Conservation (phyloP, 225 moss, liverwort and hornwort genomes). For the Sphagnum contortum region DNA sequence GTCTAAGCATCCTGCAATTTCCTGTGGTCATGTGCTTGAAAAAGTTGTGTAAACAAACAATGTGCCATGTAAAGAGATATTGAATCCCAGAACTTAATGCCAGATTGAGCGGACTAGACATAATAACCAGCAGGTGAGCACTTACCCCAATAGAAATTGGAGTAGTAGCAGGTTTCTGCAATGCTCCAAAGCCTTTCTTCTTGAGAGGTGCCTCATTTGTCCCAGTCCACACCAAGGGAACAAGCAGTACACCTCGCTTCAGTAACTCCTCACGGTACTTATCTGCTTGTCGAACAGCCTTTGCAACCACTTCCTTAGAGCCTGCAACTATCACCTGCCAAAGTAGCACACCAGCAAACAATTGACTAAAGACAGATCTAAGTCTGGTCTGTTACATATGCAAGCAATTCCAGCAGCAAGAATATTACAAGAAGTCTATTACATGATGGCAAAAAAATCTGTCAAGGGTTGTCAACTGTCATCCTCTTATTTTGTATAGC, state of each 20-base stretch:
- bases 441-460: not conserved
- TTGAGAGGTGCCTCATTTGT: constrained; percentile 28
- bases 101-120: not conserved
- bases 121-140: not conserved
- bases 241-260: constrained; percentile 76
- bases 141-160: constrained; percentile 38
- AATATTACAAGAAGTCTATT: not conserved
- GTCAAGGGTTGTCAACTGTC: too few species aligned
- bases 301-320: constrained; percentile 54
- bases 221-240: constrained; percentile 69
- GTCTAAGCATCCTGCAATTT: not conserved
- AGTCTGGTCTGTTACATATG: not conserved
- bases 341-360: not conserved
- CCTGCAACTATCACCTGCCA: constrained; percentile 90
- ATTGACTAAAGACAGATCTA: too few species aligned
- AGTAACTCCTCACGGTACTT: constrained; percentile 77
- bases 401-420: not conserved
- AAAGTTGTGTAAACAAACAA: not conserved
- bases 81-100: not conserved
- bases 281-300: constrained; percentile 57
- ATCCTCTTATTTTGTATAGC: too few species aligned
- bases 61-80: not conserved
- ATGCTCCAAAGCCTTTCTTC: constrained; percentile 74
- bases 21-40: not conserved
- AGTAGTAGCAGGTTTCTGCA: constrained; percentile 31